Conservation (phyloP, 2,329 filamentous ascomycete species). For the Thielaviopsis populi region DNA sequence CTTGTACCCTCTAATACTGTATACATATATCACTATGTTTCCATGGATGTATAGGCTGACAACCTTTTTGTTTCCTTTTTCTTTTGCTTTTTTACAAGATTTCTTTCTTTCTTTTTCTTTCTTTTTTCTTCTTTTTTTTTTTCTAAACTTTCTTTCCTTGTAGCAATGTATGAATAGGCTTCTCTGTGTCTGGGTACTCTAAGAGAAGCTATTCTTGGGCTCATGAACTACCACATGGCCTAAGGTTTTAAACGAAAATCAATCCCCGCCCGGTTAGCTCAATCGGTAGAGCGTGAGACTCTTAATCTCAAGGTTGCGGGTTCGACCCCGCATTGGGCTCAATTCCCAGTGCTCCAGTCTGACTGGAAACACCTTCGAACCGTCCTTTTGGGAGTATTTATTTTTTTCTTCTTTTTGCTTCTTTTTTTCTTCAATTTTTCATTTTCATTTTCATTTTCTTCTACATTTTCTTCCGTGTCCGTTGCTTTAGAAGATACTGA, state of each 20-base stretch:
- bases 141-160: no score
- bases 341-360: slow-evolving; percentile 18
- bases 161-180: no score
- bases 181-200: no score
- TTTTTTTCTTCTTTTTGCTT: neutral
- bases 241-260: no score
- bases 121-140: no score
- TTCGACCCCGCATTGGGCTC: slow-evolving; percentile 26
- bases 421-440: neutral
- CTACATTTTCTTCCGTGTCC: neutral
- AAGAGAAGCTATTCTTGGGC: no score
- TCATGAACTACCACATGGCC: neutral
- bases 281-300: slow-evolving; percentile 63
- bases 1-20: no score
- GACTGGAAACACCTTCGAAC: slow-evolving; percentile 12
- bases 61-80: neutral
- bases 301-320: slow-evolving; percentile 36
- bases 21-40: no score
- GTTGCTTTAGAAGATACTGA: no score
- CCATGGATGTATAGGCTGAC: no score
- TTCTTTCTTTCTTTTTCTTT: neutral
- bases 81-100: neutral
- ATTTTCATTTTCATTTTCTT: neutral
- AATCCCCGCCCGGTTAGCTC: slow-evolving; percentile 41
- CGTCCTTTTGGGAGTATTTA: slow-evolving; percentile 1